Evolutionary conservation across 768 basidiomycete genomes (phyloP).

Genomic region (Mycena metata): DNA sequence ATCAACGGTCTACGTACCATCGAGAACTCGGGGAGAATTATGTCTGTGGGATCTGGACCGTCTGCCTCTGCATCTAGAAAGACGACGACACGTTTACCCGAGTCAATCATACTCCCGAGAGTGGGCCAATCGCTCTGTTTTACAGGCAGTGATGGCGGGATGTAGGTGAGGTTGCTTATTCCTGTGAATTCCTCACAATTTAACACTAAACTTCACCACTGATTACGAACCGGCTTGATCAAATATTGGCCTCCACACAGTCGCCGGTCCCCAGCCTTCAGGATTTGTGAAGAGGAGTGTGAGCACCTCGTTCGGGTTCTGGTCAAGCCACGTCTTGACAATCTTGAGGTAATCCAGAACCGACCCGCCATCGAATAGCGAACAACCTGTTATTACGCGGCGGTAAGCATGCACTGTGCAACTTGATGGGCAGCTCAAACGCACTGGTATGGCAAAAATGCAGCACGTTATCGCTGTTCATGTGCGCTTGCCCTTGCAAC

Average conservation of each 20-base stretch:
- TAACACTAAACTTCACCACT: too few relatives aligned
- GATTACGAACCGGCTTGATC: slow-evolving; percentile 55
- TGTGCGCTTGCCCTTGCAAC: slow-evolving; percentile 71
- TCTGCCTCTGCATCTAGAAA: slow-evolving; percentile 70
- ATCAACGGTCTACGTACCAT: too few relatives aligned
- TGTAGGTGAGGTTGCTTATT: slow-evolving; percentile 62
- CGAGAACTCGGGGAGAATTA: slow-evolving; percentile 69
- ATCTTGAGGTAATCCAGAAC: slow-evolving; percentile 62
- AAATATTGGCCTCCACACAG: slow-evolving; percentile 68
- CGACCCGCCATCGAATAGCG: slow-evolving; percentile 69
- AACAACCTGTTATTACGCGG: slow-evolving; percentile 50
- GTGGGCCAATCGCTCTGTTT: slow-evolving; percentile 71
- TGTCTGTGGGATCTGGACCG: slow-evolving; percentile 53
- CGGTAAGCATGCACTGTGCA: neutral
- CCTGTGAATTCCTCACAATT: slow-evolving; percentile 44
- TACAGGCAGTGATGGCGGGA: slow-evolving; percentile 62
- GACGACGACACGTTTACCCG: slow-evolving; percentile 69
- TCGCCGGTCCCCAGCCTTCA: slow-evolving; percentile 63
- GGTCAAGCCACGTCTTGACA: slow-evolving; percentile 68
- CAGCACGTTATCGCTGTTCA: slow-evolving; percentile 59
- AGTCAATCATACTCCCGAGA: slow-evolving; percentile 71
- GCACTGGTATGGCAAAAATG: slow-evolving; percentile 79
- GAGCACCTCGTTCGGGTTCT: slow-evolving; percentile 76
- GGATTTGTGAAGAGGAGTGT: slow-evolving; percentile 79
- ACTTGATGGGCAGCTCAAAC: slow-evolving; percentile 39